phyloP scores from a whole-genome alignment of 805 yeast genomes.

The Saccharomycopsis oosterbeekiorum region DNA sequence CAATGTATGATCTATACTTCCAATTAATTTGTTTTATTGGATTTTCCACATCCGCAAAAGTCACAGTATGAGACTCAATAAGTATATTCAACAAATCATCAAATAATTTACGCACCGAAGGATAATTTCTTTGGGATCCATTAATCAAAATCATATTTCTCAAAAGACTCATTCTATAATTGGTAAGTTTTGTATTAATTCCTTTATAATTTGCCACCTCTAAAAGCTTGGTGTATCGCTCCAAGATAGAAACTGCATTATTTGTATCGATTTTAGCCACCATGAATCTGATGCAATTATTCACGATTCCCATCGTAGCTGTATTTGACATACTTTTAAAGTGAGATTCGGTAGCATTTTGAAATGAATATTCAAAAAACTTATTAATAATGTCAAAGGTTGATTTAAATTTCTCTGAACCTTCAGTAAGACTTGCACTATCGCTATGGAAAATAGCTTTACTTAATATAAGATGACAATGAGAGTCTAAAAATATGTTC shows the following conservation, averaged over 20 bases:
- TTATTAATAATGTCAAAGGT: neutral
- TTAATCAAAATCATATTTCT: slow-evolving; percentile 1
- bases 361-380: neutral
- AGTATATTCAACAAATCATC: neutral
- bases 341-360: neutral
- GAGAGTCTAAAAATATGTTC: neutral
- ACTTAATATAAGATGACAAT: neutral
- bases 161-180: neutral
- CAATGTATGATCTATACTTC: neutral
- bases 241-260: neutral
- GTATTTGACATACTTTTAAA: neutral
- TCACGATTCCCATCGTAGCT: neutral
- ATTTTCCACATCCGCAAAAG: neutral
- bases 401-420: neutral
- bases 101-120: neutral
- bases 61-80: neutral
- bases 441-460: neutral
- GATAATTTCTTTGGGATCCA: neutral
- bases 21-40: neutral
- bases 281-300: neutral
- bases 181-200: neutral
- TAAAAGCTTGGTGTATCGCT: neutral
- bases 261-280: neutral
- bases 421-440: neutral
- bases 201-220: neutral